phyloP scores from a whole-genome alignment of 495 filamentous ascomycete genomes.

The Penicillium pulvis region DNA sequence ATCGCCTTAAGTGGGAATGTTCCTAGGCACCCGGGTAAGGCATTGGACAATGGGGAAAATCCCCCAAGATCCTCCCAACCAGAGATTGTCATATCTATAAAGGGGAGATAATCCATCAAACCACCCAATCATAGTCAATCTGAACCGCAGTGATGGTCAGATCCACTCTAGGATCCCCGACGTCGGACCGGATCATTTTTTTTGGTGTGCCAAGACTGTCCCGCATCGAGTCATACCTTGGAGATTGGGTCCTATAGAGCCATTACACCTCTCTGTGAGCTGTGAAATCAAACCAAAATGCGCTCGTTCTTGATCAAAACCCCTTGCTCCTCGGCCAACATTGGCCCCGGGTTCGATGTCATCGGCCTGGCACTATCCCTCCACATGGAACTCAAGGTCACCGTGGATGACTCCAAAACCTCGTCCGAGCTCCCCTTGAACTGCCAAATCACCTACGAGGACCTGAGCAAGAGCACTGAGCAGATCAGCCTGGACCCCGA shows the following conservation, averaged over 20 bases:
- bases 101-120: slow-evolving; percentile 2
- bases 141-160: slow-evolving; percentile 10
- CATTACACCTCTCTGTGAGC: not conserved
- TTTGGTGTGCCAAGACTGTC: slow-evolving; percentile 30
- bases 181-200: slow-evolving; percentile 33
- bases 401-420: slow-evolving; percentile 55
- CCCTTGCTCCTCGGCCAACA: slow-evolving; percentile 94
- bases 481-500: slow-evolving; percentile 77
- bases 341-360: slow-evolving; percentile 95
- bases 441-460: slow-evolving; percentile 88
- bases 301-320: slow-evolving; percentile 62
- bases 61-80: not conserved
- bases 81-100: slow-evolving; percentile 4
- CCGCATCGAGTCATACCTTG: slow-evolving; percentile 30
- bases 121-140: slow-evolving; percentile 2
- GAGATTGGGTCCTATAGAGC: slow-evolving; percentile 4
- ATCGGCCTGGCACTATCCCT: slow-evolving; percentile 91
- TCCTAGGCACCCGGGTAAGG: too few species aligned
- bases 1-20: not conserved
- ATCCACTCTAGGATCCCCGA: slow-evolving; percentile 26
- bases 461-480: slow-evolving; percentile 69
- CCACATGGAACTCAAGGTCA: slow-evolving; percentile 82
- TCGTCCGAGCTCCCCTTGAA: slow-evolving; percentile 68
- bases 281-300: slow-evolving; percentile 17
- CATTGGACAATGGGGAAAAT: not conserved